Percentiles rank a stretch among this genome's conserved stretches.
Evolutionary conservation across 306 rosid species (phyloP).

Genomic region (Canavalia gladiata): DNA sequence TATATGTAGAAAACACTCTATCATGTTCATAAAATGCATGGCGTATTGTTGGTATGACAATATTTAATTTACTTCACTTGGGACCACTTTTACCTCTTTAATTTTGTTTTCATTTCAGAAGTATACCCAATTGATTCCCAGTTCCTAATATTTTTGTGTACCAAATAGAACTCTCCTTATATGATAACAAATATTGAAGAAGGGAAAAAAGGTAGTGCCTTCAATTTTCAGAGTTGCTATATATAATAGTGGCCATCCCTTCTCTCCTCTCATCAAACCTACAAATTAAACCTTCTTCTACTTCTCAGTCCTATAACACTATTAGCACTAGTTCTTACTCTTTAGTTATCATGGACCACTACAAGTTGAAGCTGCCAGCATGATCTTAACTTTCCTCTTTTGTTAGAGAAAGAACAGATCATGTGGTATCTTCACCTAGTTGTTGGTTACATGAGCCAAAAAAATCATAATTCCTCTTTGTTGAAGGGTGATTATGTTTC

Average conservation of each 20-base stretch:
- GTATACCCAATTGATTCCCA: constrained; percentile 16
- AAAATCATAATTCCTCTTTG: constrained; percentile 40
- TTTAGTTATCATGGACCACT: constrained; percentile 53
- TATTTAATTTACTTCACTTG: constrained; percentile 74
- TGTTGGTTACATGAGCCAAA: constrained; percentile 54
- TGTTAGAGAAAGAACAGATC: constrained; percentile 73
- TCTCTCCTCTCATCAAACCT: constrained; percentile 63
- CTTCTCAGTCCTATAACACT: constrained; percentile 9
- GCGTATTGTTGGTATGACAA: constrained; percentile 78
- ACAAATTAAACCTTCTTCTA: constrained; percentile 25
- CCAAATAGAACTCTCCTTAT: not conserved
- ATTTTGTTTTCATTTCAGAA: constrained; percentile 45
- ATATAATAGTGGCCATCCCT: constrained; percentile 53
- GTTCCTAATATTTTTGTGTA: constrained; percentile 1
- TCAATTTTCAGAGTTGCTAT: constrained; percentile 44
- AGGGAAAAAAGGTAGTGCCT: not conserved
- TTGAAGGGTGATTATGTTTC: constrained; percentile 32
- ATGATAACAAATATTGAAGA: constrained; percentile 25
- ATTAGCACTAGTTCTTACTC: not conserved
- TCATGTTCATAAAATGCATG: constrained; percentile 76
- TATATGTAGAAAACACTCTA: constrained; percentile 56
- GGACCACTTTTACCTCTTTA: constrained; percentile 70
- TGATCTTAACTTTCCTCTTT: constrained; percentile 81
- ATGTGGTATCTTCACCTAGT: constrained; percentile 88
- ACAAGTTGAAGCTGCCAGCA: constrained; percentile 99